Evolutionary conservation across 495 filamentous ascomycete species (phyloP).

Genomic region (Neurospora terricola): DNA sequence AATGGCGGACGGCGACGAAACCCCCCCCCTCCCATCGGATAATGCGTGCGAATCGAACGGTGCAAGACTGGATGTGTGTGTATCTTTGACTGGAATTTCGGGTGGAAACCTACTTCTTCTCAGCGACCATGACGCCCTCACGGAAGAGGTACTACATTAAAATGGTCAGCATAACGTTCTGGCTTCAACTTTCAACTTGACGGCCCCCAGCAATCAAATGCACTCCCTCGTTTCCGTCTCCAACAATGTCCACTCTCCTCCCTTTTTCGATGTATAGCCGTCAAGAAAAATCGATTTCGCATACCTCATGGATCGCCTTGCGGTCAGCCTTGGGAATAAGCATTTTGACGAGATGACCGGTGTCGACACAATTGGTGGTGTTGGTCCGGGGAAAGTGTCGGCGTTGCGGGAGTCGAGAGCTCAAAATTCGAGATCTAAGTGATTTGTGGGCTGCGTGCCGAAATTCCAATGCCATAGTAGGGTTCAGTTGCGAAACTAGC

Average conservation of each 20-base stretch:
- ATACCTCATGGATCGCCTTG: constrained; percentile 93
- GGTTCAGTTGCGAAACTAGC: constrained; percentile 16
- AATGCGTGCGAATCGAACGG: neutral
- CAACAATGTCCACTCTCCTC: neutral
- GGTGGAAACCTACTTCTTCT: constrained; percentile 60
- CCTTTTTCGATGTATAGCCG: neutral
- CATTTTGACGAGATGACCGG: constrained; percentile 50
- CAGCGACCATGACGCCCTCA: constrained; percentile 97
- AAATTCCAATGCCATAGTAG: constrained; percentile 26
- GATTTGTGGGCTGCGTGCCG: constrained; percentile 26
- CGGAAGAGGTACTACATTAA: constrained; percentile 88
- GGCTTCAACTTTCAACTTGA: neutral
- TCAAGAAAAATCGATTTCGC: constrained; percentile 5
- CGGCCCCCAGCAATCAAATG: neutral
- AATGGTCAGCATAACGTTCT: constrained; percentile 23
- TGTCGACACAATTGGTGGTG: constrained; percentile 35
- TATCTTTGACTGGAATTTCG: constrained; percentile 6
- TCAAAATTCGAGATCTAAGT: constrained; percentile 26
- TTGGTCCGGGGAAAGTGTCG: constrained; percentile 29
- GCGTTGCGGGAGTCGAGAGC: constrained; percentile 19
- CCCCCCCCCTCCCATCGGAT: neutral
- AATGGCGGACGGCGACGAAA: neutral
- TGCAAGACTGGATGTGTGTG: neutral
- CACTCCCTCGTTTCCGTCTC: neutral
- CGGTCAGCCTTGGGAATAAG: constrained; percentile 99